Base-by-base conservation (phyloP, 1,284 basidiomycete genomes). In the Moesziomyces parantarcticus region DNA sequence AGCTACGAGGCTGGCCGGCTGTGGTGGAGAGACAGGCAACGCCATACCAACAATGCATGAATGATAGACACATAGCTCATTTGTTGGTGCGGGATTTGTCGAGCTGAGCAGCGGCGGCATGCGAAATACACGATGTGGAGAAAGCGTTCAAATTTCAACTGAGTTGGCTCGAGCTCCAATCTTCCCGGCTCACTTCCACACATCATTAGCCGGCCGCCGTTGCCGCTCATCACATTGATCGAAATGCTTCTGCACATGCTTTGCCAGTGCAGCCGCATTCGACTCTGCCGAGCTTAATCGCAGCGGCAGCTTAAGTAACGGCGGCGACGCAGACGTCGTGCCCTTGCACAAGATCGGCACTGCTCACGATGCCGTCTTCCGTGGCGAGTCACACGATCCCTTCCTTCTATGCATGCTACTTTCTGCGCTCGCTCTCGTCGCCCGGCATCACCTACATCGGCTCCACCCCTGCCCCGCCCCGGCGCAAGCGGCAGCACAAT, bases 351-450 rank as follows among this genome's bases (percentile, higher is more conserved):
- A 32, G 29, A 8, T 13, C 36, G 36, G 16, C 36, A 44, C 18
- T 22, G 23, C 51, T 45, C 43, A 48, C 21, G 25, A 74, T 74
- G 71, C 62, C 69, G 1, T 76, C 76, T 14, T 77, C 76, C 10
- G 76, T 77, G 7, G 80, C 84, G 11, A 86, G 88, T 32, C 91
- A 92, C 79, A 83, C 85, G 2, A 89, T 91, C 67, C 92, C 93
- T 1, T 84, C 88, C 0, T 93, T 95, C 83, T 96, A 96, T 81
- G 92, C 92, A 1, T 95, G 93, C 84, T 96, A 96, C 83, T 87
- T 95, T 0, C 86, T 96, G 13, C 90, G 91, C 75, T 83, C 82
- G 5, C 69, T 75, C 41, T 55, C 72, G 4, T 62, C 61, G 10
- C 67, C 77, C 18, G 66, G 67, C 26, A 63, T 32, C 42, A 89